phyloP scores from a whole-genome alignment of 2,329 filamentous ascomycete species.

The Pyricularia sp. region DNA sequence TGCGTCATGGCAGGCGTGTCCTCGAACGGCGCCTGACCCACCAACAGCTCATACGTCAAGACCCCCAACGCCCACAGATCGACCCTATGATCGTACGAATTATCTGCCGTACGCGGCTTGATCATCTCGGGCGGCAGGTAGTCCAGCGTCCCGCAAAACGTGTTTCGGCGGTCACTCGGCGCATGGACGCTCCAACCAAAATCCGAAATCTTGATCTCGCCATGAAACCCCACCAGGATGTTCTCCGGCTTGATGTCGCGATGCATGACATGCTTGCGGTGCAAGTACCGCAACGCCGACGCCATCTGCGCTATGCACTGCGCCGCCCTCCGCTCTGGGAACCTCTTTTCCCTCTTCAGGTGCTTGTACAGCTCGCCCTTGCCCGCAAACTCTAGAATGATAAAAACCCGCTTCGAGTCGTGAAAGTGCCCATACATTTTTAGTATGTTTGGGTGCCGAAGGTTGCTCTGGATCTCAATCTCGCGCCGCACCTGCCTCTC shows the following conservation, averaged over 20 bases:
- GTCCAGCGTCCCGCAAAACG: slow-evolving; percentile 16
- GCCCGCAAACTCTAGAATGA: too few species aligned
- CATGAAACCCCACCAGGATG: slow-evolving; percentile 17
- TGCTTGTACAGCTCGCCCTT: too few species aligned
- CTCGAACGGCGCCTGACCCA: slow-evolving; percentile 6
- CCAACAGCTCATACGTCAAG: slow-evolving; percentile 4
- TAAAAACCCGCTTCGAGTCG: too few species aligned
- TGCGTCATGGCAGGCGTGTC: slow-evolving; percentile 5
- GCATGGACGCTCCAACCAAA: slow-evolving; percentile 18
- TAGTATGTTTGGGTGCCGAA: slow-evolving; percentile 48
- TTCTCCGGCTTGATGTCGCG: slow-evolving; percentile 20
- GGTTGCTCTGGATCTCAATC: slow-evolving; percentile 61
- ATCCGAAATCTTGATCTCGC: slow-evolving; percentile 17
- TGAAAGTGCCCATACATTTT: neutral
- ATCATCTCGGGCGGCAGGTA: slow-evolving; percentile 18
- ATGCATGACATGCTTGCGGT: slow-evolving; percentile 20
- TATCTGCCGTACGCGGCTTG: slow-evolving; percentile 12
- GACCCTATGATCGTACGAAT: slow-evolving; percentile 22
- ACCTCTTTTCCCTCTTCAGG: too few species aligned
- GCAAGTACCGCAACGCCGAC: slow-evolving; percentile 15
- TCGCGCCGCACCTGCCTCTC: slow-evolving; percentile 61
- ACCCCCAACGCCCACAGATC: slow-evolving; percentile 4
- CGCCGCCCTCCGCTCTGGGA: too few species aligned
- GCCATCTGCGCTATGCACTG: slow-evolving; percentile 48
- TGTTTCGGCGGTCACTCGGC: slow-evolving; percentile 11